Evolutionary conservation across 306 rosid genomes (phyloP), one percentile per base, ranked within the genome.

Genomic region (Quercus cerris): DNA sequence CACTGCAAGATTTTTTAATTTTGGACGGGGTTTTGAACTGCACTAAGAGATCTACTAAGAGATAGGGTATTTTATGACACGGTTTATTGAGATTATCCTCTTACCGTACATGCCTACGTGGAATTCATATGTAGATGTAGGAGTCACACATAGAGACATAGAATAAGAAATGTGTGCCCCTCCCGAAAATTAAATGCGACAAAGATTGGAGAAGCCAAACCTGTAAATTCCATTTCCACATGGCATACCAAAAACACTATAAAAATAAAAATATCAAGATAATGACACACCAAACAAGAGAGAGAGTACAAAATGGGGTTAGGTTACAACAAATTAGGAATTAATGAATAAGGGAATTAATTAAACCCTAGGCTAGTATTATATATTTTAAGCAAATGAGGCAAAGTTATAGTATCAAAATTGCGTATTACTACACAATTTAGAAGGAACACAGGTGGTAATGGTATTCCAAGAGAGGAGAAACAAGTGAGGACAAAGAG

Each of bases 401-500:
- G 15, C 6, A 64, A 33, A 20, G 14, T 17, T n/a, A 9, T 9
- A 1, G 33, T 64, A 30, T 64, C 23, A 64, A 15, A 49, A 49
- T 41, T 41, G 1, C 54, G 3, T 49, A 3, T 64, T 64, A 15
- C 38, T 17, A 10, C 38, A 1, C 18, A 13, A 27, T 2, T n/a
- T 11, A 28, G 30, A 27, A 13, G 22, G 23, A 31, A 41, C 33
- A 25, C 46, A 41, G 46, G 46, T 41, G 46, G 46, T 8, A 41
- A 41, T 41, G 46, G 46, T 41, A 41, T 41, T 41, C 46, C 3
- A 8, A 8, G 46, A 41, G 46, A 2, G 11, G 46, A 63, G 11
- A 22, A 54, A 54, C 41, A 57, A 68, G 75, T 77, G 80, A 41
- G 17, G 71, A 74, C 80, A 84, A 70, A 41, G 71, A 44, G 75